A percentile compares a stretch with the other conserved stretches of the same genome.
These are phyloP conservation scores for Omphalotus guepiniiformis DNA, from an alignment of 768 basidiomycete species.

Conservation along the genomic window DNA sequence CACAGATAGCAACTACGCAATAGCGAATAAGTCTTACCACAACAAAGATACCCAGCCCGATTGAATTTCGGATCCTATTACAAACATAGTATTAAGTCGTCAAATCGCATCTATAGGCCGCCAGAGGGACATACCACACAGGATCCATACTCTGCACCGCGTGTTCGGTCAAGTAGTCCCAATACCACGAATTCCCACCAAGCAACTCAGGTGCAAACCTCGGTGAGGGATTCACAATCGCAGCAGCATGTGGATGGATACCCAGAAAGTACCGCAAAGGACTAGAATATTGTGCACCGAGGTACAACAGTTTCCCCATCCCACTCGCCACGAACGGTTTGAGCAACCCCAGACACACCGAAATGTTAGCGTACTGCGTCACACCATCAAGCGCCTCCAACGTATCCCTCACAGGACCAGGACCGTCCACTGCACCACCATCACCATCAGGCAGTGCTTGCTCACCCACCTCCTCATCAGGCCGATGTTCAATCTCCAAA, in stretches of 20 bases:
- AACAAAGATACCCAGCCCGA: constrained; percentile 19
- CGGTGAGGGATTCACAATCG: background rate
- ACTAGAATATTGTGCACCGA: constrained; percentile 4
- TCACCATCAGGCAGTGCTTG: too few relatives aligned
- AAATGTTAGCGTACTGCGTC: constrained; percentile 2
- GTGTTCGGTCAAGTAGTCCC: constrained; percentile 7
- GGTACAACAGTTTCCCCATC: constrained; percentile 6
- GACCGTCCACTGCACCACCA: too few relatives aligned
- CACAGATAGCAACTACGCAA: constrained; percentile 9
- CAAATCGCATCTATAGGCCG: background rate
- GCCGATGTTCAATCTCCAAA: background rate
- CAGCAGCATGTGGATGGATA: background rate
- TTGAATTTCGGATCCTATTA: constrained; percentile 8
- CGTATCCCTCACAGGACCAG: too few relatives aligned
- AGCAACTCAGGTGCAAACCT: constrained; percentile 2
- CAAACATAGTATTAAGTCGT: background rate
- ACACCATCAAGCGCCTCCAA: background rate
- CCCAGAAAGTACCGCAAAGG: constrained; percentile 1
- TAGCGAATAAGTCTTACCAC: constrained; percentile 35
- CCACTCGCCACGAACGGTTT: constrained; percentile 8
- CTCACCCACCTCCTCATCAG: background rate
- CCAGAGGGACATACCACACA: background rate
- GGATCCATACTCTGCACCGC: background rate
- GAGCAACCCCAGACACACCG: constrained; percentile 2
- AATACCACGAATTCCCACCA: constrained; percentile 1